Evolutionary conservation across 768 basidiomycete species (phyloP), one percentile per base, ranked within the genome.

Genomic region (Suillus brevipes): DNA sequence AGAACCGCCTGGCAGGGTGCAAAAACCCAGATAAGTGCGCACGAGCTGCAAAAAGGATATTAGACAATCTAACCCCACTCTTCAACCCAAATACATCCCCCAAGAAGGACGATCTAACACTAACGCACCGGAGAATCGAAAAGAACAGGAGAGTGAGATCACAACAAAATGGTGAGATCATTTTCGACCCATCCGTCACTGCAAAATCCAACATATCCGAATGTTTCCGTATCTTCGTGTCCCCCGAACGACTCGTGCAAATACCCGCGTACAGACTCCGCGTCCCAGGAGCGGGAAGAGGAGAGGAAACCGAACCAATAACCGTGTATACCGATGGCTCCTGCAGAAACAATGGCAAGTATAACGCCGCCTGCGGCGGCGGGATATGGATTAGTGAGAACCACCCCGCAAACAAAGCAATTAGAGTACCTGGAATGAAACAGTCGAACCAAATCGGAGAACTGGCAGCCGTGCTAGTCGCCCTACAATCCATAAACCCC

Each of bases 291-390:
- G 28, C 3, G 28, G 28, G 28, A 28, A 28, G 28, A 28, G 28
- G 28, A 1, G 28, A 28, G 3, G 3, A 2, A 3, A 28, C 3
- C 3, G 28, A 28, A 28, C 28, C 28, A 28, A 28, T 28, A 28
- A 28, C n/a, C 9, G 2, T 2, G 13, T 77, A 76, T 45, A 78
- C 74, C 0, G 71, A 74, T n/a, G 69, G 73, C 0, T 69, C 73
- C 0, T 74, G 74, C 64, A 1, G 61, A 0, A 64, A 70, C 0
- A 76, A 76, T 34, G 70, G 72, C 0, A 67, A 65, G 13, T 23
- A 9, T 0, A 34, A 74, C 14, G 73, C 75, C 0, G 12, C 0
- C 4, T 71, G 72, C 0, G 75, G 75, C 0, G 61, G 66, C 0
- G 68, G 70, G 0, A 25, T 70, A 0, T 73, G 67, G 68, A 13